phyloP scores from a whole-genome alignment of 345 rosid species.

The Citrus sp. region DNA sequence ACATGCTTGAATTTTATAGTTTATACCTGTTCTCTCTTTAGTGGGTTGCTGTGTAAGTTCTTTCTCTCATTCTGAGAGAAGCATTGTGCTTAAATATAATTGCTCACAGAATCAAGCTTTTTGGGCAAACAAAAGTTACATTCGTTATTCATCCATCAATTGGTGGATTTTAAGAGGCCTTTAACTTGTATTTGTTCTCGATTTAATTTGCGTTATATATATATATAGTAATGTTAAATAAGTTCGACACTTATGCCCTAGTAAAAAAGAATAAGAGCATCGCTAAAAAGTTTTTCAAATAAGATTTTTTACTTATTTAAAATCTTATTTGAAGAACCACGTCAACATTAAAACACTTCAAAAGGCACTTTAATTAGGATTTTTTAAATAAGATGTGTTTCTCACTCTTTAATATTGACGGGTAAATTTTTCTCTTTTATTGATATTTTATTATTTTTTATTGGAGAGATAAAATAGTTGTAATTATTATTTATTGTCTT shows the following conservation, averaged over 20 bases:
- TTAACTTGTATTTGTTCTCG: neutral
- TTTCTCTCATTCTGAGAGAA: neutral
- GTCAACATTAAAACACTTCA: no score
- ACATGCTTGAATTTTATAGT: neutral
- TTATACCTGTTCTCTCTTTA: neutral
- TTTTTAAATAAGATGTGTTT: no score
- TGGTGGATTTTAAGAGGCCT: neutral
- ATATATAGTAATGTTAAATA: no score
- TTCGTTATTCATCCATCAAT: neutral
- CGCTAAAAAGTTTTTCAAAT: accelerated
- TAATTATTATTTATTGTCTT: no score
- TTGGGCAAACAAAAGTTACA: neutral
- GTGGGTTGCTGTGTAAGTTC: neutral
- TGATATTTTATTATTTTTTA: no score
- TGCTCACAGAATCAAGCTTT: neutral
- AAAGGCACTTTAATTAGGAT: accelerated
- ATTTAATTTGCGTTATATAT: neutral
- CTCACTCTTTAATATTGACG: accelerated
- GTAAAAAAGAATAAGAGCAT: no score
- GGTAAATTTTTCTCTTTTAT: no score
- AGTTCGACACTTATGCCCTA: no score
- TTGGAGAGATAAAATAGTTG: accelerated
- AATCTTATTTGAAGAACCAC: no score
- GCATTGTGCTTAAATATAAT: neutral
- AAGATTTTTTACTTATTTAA: no score